Evolutionary conservation across 306 rosid species (phyloP).

Genomic region (Lathyrus oleraceus): DNA sequence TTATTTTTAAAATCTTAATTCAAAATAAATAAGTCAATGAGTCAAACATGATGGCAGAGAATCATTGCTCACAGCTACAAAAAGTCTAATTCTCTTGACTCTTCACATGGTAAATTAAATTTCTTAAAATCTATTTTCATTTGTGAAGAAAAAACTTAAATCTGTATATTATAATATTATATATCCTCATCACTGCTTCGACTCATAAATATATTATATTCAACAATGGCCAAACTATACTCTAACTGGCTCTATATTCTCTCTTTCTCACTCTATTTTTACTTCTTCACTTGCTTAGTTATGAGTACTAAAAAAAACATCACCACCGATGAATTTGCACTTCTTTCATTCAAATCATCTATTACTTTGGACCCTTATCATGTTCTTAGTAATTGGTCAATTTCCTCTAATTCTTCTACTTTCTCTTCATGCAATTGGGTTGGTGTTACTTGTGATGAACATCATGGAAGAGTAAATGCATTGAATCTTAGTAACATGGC

Average conservation of each 20-base stretch:
- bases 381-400: constrained; percentile 19
- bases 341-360: constrained; percentile 27
- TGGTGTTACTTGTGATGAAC: constrained; percentile 11
- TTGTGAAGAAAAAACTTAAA: not conserved
- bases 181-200: not conserved
- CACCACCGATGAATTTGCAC: not conserved
- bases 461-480: not conserved
- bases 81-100: no score
- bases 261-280: not conserved
- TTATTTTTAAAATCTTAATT: no score
- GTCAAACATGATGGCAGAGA: no score
- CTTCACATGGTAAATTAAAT: no score
- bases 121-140: no score
- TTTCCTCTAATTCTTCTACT: not conserved
- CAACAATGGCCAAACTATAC: not conserved
- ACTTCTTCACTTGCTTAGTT: not conserved
- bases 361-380: constrained; percentile 5
- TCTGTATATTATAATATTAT: not conserved
- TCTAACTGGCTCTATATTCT: not conserved
- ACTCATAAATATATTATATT: not conserved
- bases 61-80: no score
- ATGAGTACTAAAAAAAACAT: not conserved
- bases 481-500: constrained; percentile 17
- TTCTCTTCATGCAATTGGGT: constrained; percentile 11
- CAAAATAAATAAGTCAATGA: no score